Conservation (phyloP, 106 monocot species). For the Cymbidium sinense region DNA sequence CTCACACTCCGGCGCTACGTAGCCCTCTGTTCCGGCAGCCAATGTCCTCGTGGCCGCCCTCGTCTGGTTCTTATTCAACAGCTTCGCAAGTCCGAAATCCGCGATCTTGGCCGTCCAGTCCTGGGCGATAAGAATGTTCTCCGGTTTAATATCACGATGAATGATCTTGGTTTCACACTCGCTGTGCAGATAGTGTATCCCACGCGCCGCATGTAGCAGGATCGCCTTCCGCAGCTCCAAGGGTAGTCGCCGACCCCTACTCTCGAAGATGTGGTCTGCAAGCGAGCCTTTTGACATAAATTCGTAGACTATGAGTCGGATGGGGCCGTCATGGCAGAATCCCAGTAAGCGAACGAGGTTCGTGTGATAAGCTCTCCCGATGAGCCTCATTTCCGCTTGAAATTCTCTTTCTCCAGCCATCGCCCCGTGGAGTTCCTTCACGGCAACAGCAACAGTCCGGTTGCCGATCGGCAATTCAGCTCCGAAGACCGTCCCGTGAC, state of each 20-base stretch:
- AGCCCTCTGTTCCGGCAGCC: constrained; percentile 18
- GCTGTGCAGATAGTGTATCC: neutral
- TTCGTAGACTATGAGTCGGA: neutral
- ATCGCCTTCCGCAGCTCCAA: neutral
- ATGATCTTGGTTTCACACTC: constrained; percentile 3
- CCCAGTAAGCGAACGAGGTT: neutral
- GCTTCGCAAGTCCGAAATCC: constrained; percentile 44
- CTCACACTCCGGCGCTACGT: constrained; percentile 41
- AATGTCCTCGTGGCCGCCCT: neutral
- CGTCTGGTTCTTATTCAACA: constrained; percentile 13
- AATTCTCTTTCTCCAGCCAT: neutral
- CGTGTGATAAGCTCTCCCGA: constrained; percentile 1
- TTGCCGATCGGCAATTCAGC: constrained; percentile 3
- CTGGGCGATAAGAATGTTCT: constrained; percentile 4
- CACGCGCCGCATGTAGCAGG: neutral
- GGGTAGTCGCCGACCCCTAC: neutral
- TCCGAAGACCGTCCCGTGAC: constrained; percentile 22
- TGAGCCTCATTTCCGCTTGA: too few relatives aligned
- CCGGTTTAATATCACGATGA: constrained; percentile 7
- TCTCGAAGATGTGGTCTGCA: too few relatives aligned
- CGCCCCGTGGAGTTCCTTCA: neutral
- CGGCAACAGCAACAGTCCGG: neutral
- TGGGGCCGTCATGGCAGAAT: neutral
- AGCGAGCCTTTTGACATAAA: neutral
- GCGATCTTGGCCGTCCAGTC: constrained; percentile 24